Evolutionary conservation across 2,329 filamentous ascomycete genomes (phyloP).

Genomic region (Alternaria arborescens): DNA sequence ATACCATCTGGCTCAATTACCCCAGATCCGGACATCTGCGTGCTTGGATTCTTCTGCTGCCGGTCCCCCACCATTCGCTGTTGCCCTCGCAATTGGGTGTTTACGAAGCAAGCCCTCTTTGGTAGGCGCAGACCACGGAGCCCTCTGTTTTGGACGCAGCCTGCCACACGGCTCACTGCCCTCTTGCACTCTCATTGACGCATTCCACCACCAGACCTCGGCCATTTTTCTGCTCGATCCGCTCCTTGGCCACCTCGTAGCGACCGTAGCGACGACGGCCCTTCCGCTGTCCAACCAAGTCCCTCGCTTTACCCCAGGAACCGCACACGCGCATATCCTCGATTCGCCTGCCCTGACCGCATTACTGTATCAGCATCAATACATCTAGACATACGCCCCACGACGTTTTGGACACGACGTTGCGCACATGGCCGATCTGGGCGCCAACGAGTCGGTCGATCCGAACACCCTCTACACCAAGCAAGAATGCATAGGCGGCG

Average conservation of each 20-base stretch:
- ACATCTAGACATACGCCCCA: neutral
- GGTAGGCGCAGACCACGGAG: conserved; percentile 10
- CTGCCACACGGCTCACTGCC: neutral
- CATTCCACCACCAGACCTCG: conserved; percentile 1
- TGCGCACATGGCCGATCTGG: conserved; percentile 28
- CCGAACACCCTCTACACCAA: conserved; percentile 94
- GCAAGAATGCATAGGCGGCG: conserved; percentile 76
- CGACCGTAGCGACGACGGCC: conserved; percentile 12
- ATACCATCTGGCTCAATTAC: neutral
- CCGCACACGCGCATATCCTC: conserved; percentile 1
- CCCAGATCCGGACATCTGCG: neutral
- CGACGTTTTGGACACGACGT: neutral
- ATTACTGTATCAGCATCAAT: neutral
- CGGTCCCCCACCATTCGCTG: conserved; percentile 19
- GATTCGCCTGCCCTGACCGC: neutral
- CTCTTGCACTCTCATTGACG: neutral
- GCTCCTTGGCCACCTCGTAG: conserved; percentile 9
- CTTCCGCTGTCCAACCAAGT: conserved; percentile 7
- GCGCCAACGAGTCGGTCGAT: conserved; percentile 68
- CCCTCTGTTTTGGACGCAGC: neutral
- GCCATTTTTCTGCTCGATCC: conserved; percentile 6
- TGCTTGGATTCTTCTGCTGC: neutral
- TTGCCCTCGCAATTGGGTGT: conserved; percentile 30
- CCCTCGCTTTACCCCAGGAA: conserved; percentile 8
- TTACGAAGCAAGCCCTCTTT: conserved; percentile 25